Percentiles rank a stretch among this genome's conserved stretches.
These are phyloP conservation scores for Hemerocallis citrina DNA, from an alignment of 106 monocot species.

Conservation along the genomic window DNA sequence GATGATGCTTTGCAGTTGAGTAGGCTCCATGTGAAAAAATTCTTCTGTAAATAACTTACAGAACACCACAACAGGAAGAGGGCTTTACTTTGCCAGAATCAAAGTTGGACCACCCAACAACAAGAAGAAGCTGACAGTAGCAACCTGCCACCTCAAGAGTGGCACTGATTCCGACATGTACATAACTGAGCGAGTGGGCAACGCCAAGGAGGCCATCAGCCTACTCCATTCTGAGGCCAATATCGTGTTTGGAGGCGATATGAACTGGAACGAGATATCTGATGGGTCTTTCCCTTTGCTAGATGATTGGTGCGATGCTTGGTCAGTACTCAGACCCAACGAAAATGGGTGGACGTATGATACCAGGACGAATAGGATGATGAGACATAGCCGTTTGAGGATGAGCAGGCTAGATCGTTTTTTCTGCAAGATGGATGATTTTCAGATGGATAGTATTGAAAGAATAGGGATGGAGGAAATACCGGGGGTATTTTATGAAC, in stretches of 20 bases:
- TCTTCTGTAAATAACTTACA: background rate
- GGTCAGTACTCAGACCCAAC: conserved; percentile 20
- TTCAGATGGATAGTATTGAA: conserved; percentile 24
- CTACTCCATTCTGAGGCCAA: conserved; percentile 4
- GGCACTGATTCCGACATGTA: background rate
- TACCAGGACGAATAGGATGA: conserved; percentile 24
- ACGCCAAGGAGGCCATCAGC: conserved; percentile 15
- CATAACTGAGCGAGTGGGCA: background rate
- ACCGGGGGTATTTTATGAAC: conserved; percentile 14
- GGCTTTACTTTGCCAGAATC: conserved; percentile 5
- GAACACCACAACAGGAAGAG: conserved; percentile 15
- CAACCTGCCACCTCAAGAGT: conserved; percentile 26
- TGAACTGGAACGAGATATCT: conserved; percentile 32
- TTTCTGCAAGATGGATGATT: conserved; percentile 38
- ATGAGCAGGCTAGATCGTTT: conserved; percentile 56
- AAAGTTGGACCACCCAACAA: background rate
- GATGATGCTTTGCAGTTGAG: conserved; percentile 16
- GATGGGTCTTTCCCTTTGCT: conserved; percentile 20
- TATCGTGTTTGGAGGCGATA: conserved; percentile 34
- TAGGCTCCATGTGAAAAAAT: conserved; percentile 12
- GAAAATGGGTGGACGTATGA: conserved; percentile 41
- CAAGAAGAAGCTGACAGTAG: conserved; percentile 12
- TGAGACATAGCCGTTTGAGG: conserved; percentile 3
- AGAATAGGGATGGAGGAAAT: conserved; percentile 53
- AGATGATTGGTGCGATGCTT: conserved; percentile 41